Percentiles rank a stretch among this genome's conserved stretches.
Conservation (phyloP, 768 basidiomycete genomes). For the Suillus subalutaceus region DNA sequence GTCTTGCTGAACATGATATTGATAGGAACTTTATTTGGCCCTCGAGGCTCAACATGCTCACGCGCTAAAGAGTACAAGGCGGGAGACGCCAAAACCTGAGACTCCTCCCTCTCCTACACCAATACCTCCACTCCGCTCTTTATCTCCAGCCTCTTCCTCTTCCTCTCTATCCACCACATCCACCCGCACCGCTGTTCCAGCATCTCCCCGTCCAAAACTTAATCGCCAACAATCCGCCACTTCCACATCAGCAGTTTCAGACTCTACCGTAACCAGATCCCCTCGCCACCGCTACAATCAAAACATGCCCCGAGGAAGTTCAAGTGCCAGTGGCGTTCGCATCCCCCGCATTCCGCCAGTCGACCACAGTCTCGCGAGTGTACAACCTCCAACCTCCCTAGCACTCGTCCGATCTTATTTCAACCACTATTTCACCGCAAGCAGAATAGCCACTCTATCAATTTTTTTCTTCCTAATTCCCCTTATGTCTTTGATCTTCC, state of each 20-base stretch:
- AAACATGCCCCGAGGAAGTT: conserved; percentile 15
- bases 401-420: conserved; percentile 52
- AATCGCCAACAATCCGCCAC: conserved; percentile 22
- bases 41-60: conserved; percentile 40
- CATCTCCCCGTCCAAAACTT: conserved; percentile 18
- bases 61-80: conserved; percentile 17
- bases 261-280: conserved; percentile 28
- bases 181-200: conserved; percentile 70
- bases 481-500: conserved; percentile 48
- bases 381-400: conserved; percentile 29
- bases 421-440: conserved; percentile 47
- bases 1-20: conserved; percentile 16
- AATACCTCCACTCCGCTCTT: conserved; percentile 31
- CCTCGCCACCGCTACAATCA: conserved; percentile 11
- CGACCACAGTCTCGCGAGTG: conserved; percentile 13
- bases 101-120: conserved; percentile 26
- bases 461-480: conserved; percentile 46
- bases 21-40: conserved; percentile 37
- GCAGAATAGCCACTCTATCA: conserved; percentile 50
- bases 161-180: conserved; percentile 75
- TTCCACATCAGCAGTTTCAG: conserved; percentile 27
- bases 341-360: conserved; percentile 15
- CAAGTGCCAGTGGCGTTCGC: conserved; percentile 21
- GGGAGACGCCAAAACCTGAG: conserved; percentile 15
- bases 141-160: conserved; percentile 59